These are phyloP conservation scores for Byssothecium circinans DNA, from an alignment of 2,329 filamentous ascomycete genomes.

Conservation along the genomic window DNA sequence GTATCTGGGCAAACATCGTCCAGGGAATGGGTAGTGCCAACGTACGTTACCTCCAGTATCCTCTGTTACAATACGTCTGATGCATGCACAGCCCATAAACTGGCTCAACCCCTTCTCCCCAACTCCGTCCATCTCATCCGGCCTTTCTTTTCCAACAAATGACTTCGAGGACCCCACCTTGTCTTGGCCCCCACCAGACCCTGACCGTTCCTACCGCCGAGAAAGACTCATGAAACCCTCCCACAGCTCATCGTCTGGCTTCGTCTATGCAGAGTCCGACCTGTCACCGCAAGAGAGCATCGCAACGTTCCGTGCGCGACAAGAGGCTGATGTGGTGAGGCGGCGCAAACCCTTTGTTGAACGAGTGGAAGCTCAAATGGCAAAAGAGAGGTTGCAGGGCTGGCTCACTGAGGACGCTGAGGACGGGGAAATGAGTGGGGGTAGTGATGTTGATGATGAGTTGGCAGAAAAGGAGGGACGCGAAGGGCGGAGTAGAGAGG, in stretches of 20 bases:
- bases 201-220: conserved; percentile 44
- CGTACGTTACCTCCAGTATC: conserved; percentile 10
- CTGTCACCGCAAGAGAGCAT: conserved; percentile 48
- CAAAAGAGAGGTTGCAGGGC: conserved; percentile 3
- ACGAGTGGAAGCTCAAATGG: conserved; percentile 36
- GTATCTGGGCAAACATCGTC: conserved; percentile 71
- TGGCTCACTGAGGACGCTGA: conserved; percentile 26
- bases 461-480: conserved; percentile 1
- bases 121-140: conserved; percentile 55
- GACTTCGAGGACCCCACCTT: conserved; percentile 63
- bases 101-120: conserved; percentile 71
- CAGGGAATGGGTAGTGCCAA: conserved; percentile 75
- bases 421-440: conserved; percentile 4
- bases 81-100: conserved; percentile 47
- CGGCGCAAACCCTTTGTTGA: conserved; percentile 48
- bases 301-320: conserved; percentile 57
- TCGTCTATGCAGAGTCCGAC: conserved; percentile 43
- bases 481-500: conserved; percentile 12
- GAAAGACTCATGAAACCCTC: neutral
- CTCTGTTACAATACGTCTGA: neutral
- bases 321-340: conserved; percentile 53
- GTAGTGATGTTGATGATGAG: conserved; percentile 21
- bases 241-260: conserved; percentile 11
- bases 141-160: conserved; percentile 68
- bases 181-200: conserved; percentile 55